Conservation (phyloP, 257 asterid genomes). For the Rhazya stricta region DNA sequence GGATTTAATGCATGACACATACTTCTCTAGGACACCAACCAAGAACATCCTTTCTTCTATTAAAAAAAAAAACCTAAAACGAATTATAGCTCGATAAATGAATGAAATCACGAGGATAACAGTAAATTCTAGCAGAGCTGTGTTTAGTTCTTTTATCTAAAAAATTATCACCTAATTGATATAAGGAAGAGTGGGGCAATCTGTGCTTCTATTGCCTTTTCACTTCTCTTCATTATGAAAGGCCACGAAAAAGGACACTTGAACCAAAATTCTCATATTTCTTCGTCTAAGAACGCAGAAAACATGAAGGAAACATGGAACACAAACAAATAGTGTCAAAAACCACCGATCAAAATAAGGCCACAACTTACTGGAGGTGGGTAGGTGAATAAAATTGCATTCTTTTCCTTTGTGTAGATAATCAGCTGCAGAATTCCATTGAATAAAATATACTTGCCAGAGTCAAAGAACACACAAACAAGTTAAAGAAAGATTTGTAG, state of each 20-base stretch:
- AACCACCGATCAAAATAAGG: slow-evolving; percentile 12
- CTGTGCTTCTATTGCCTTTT: background rate
- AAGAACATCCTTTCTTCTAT: background rate
- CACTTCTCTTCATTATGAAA: background rate
- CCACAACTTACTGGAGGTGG: slow-evolving; percentile 71
- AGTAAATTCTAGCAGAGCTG: background rate
- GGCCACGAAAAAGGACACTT: background rate
- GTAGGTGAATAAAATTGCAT: slow-evolving; percentile 80
- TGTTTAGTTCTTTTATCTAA: background rate
- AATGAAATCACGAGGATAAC: background rate
- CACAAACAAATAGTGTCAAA: background rate
- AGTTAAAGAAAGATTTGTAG: slow-evolving; percentile 7
- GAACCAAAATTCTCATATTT: background rate
- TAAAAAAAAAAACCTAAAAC: slow-evolving; percentile 1
- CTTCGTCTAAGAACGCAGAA: background rate
- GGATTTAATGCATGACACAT: background rate
- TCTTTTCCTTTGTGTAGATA: slow-evolving; percentile 67
- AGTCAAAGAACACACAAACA: slow-evolving; percentile 57
- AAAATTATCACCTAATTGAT: background rate
- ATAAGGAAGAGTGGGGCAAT: background rate
- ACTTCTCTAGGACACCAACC: background rate
- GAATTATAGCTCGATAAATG: background rate
- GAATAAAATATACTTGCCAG: slow-evolving; percentile 75
- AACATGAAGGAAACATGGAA: background rate
- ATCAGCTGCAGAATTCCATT: slow-evolving; percentile 73